phyloP scores from a whole-genome alignment of 345 rosid genomes.

The Eutrema yunnanense region DNA sequence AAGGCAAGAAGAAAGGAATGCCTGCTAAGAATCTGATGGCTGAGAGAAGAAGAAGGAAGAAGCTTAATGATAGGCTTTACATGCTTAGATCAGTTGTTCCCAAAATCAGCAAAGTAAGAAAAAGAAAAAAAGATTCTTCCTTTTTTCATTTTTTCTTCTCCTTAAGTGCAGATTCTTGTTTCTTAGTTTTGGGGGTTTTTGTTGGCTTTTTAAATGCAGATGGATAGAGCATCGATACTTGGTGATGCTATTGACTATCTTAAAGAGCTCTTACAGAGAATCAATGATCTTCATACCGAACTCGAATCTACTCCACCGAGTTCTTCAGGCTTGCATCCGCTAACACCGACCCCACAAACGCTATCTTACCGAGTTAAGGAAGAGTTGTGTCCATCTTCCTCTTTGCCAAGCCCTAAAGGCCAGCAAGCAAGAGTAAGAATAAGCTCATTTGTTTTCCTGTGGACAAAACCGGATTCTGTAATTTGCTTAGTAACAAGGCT shows the following conservation, averaged over 20 bases:
- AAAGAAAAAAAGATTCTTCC: neutral
- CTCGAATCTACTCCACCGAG: conserved; percentile 64
- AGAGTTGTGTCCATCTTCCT: conserved; percentile 62
- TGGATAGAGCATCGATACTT: conserved; percentile 95
- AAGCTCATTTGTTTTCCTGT: neutral
- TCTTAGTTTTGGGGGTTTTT: neutral
- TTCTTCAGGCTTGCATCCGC: conserved; percentile 55
- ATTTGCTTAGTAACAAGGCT: neutral
- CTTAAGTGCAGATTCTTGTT: neutral
- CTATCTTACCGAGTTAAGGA: conserved; percentile 74
- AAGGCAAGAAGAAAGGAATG: conserved; percentile 80
- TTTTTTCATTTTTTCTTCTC: neutral
- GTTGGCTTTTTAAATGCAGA: conserved; percentile 34
- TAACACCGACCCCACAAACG: conserved; percentile 75
- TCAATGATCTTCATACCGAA: conserved; percentile 86
- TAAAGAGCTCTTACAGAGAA: conserved; percentile 91
- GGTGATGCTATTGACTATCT: conserved; percentile 94
- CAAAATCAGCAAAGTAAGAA: conserved; percentile 86
- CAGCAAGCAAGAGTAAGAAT: conserved; percentile 71
- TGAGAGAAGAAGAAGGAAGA: conserved; percentile 92
- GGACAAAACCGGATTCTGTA: neutral
- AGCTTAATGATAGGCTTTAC: conserved; percentile 91
- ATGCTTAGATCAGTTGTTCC: conserved; percentile 99
- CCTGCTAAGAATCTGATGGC: conserved; percentile 97
- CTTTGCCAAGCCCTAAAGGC: conserved; percentile 73